Evolutionary conservation across 2,329 filamentous ascomycete species (phyloP), one percentile per base, ranked within the genome.

Genomic region (Aspergillus sp.): DNA sequence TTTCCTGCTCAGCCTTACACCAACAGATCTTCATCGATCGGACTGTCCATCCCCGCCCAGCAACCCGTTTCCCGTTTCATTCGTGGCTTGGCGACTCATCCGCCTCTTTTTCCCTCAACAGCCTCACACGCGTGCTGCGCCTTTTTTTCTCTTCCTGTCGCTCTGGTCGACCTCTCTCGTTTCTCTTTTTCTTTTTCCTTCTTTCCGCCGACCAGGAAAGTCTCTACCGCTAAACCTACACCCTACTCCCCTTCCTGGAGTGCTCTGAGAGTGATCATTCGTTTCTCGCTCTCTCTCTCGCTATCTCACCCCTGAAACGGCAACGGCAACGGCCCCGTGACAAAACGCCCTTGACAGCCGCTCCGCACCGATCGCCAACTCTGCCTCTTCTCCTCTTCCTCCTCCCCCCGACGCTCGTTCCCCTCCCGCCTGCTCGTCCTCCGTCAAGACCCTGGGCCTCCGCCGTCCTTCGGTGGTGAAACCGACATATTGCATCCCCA

Each of bases 401-500:
- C 16, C 24, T 24, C 45, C 17, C 14, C 19, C 47, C 47, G 24
- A 32, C 49, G 16, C 50, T 55, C 48, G 32, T 38, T 45, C 49
- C 45, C 49, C 46, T 22, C 24, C 38, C 49, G 43, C 10, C 17
- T 16, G 16, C 19, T 22, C 16, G 17, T 13, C 13, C 40, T 22
- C 40, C 11, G 14, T n/a, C 11, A 8, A 13, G 9, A 8, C 19
- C 40, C 40, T 22, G 40, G 40, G 16, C 38, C 17, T 22, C 42
- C 53, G 47, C 63, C 62, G 60, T 66, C 65, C 48, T 53, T 46
- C 47, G 64, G 67, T 69, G 66, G 67, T 61, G 52, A 57, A 60
- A 65, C 62, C 64, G 61, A 57, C 67, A 69, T 57, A 60, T 65
- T 69, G 63, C 61, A 67, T 68, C 60, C 57, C 56, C 41, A 54